A percentile compares a stretch with the other conserved stretches of the same genome.
Evolutionary conservation across 768 basidiomycete genomes (phyloP).

Genomic region (Coprinopsis cinerea): DNA sequence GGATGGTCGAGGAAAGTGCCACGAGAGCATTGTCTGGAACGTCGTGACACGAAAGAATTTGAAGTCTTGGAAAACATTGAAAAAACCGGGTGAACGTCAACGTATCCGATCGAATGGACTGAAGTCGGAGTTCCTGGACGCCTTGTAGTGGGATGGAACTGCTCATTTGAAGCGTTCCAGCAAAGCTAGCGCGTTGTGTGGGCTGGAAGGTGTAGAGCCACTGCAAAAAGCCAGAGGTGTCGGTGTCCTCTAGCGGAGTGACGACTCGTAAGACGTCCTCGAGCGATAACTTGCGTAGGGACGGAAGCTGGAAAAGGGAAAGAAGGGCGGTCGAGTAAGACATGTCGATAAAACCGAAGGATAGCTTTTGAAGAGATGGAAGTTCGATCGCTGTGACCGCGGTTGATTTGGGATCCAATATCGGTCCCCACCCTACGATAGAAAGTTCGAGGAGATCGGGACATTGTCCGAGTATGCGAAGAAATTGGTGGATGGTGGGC

Average conservation of each 20-base stretch:
- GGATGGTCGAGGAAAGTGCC: constrained; percentile 9
- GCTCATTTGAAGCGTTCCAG: neutral
- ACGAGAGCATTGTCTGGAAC: constrained; percentile 20
- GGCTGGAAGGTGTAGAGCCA: constrained; percentile 20
- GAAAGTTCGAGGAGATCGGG: constrained; percentile 36
- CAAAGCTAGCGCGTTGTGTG: constrained; percentile 5
- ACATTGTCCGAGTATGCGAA: constrained; percentile 34
- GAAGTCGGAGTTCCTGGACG: constrained; percentile 26
- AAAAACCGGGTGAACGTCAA: constrained; percentile 21
- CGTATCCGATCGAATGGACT: constrained; percentile 19
- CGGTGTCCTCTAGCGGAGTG: constrained; percentile 24
- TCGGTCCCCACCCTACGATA: constrained; percentile 52
- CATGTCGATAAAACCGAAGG: constrained; percentile 28
- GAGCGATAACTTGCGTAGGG: constrained; percentile 30
- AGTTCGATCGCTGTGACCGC: constrained; percentile 21
- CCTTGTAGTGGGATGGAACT: constrained; percentile 19
- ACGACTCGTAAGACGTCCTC: constrained; percentile 42
- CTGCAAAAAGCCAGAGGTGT: constrained; percentile 32
- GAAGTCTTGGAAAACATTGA: constrained; percentile 19
- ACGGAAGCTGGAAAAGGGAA: constrained; percentile 26
- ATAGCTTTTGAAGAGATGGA: constrained; percentile 30
- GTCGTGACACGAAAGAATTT: constrained; percentile 17
- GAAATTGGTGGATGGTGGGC: constrained; percentile 44
- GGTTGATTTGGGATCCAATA: constrained; percentile 3
- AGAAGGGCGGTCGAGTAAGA: constrained; percentile 21